These are phyloP conservation scores for Vaccinium myrtillus DNA, from an alignment of 148 eudicot species.

Conservation along the genomic window DNA sequence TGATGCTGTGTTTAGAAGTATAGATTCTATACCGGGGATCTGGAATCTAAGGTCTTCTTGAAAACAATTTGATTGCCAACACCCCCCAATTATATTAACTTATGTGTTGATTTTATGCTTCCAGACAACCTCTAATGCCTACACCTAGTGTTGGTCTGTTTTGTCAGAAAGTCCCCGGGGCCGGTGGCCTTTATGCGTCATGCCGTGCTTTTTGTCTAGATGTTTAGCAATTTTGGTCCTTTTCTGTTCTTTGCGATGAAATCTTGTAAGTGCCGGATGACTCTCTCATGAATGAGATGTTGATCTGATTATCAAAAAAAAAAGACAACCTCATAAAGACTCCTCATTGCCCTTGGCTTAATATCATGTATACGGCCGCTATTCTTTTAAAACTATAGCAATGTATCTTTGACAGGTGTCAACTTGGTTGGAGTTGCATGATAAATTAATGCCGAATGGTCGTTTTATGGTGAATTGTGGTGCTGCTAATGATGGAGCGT, in stretches of 20 bases:
- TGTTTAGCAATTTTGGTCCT: too few relatives aligned
- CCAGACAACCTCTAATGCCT: background rate
- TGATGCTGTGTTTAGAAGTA: background rate
- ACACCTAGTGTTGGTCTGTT: too few relatives aligned
- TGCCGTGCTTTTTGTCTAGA: too few relatives aligned
- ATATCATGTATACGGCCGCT: background rate
- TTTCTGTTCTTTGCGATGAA: too few relatives aligned
- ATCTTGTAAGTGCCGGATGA: too few relatives aligned
- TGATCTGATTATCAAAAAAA: too few relatives aligned
- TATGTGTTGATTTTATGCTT: background rate
- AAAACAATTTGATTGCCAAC: background rate
- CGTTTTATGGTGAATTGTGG: slow-evolving; percentile 95
- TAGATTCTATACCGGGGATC: background rate
- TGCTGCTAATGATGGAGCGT: slow-evolving; percentile 31
- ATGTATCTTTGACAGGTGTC: slow-evolving; percentile 36
- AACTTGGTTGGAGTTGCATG: slow-evolving; percentile 60
- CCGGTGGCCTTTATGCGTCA: too few relatives aligned
- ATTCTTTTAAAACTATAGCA: background rate
- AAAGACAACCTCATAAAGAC: background rate
- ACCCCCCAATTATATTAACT: background rate
- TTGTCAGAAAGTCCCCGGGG: too few relatives aligned
- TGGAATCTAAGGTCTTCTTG: background rate
- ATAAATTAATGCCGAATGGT: slow-evolving; percentile 74
- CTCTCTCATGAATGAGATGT: too few relatives aligned
- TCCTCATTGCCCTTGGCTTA: background rate